phyloP scores from a whole-genome alignment of 2,329 filamentous ascomycete genomes.

The Aaosphaeria pasadenensis region DNA sequence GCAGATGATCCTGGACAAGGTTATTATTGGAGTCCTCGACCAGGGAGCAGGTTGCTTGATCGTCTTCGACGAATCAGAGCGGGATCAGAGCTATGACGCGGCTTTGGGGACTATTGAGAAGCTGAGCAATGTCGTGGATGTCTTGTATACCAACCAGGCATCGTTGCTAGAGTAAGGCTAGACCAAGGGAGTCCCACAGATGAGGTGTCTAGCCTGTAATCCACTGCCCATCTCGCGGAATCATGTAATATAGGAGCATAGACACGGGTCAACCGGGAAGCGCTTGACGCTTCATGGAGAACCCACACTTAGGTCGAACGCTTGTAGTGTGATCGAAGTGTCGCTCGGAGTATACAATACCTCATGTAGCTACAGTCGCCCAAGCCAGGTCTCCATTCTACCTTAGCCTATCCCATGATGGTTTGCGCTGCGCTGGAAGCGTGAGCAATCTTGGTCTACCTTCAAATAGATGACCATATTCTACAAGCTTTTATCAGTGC shows the following conservation, averaged over 20 bases:
- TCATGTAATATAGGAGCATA: slow-evolving; percentile 34
- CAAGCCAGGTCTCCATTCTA: too few relatives aligned
- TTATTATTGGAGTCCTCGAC: slow-evolving; percentile 95
- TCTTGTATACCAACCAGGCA: slow-evolving; percentile 96
- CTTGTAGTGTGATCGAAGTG: too few relatives aligned
- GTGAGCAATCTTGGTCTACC: too few relatives aligned
- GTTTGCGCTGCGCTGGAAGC: too few relatives aligned
- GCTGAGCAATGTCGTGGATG: slow-evolving; percentile 94
- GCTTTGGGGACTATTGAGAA: slow-evolving; percentile 95
- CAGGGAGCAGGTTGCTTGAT: slow-evolving; percentile 97
- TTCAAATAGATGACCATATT: too few relatives aligned
- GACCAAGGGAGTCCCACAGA: not conserved
- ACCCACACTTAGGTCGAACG: too few relatives aligned
- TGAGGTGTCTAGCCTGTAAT: not conserved
- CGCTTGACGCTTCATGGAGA: too few relatives aligned
- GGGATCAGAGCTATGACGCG: slow-evolving; percentile 91
- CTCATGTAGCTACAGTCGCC: too few relatives aligned
- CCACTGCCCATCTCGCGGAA: not conserved
- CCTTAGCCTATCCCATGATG: too few relatives aligned
- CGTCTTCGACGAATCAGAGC: slow-evolving; percentile 91
- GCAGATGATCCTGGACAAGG: slow-evolving; percentile 99
- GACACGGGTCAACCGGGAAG: slow-evolving; percentile 3
- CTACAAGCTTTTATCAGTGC: too few relatives aligned
- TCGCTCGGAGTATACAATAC: too few relatives aligned
- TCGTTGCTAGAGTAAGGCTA: slow-evolving; percentile 77